phyloP scores from a whole-genome alignment of 2,329 filamentous ascomycete genomes.

The Exutisphaerella laricina region DNA sequence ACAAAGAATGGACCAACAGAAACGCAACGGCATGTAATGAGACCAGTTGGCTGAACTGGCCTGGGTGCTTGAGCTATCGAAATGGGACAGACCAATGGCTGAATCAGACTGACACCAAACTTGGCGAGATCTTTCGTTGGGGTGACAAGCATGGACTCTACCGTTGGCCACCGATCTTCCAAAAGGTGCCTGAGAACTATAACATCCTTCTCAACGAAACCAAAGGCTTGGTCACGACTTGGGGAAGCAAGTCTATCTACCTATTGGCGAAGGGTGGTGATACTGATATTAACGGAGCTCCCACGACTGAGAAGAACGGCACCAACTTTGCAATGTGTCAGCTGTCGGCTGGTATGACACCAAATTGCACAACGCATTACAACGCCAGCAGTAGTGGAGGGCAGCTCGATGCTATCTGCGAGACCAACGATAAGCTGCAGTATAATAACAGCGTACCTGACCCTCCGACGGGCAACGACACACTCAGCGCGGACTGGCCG shows the following conservation, averaged over 20 bases:
- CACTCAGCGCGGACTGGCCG: conserved; percentile 38
- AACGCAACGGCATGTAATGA: conserved; percentile 5
- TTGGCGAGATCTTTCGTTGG: conserved; percentile 69
- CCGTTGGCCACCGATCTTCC: not conserved
- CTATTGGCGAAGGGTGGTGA: conserved; percentile 51
- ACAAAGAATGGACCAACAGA: conserved; percentile 52
- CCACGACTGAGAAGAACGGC: conserved; percentile 4
- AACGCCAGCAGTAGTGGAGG: conserved; percentile 49
- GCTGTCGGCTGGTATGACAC: conserved; percentile 57
- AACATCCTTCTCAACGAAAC: conserved; percentile 62
- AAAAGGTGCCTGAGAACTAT: conserved; percentile 23
- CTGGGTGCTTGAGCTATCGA: conserved; percentile 2
- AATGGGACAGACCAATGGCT: conserved; percentile 2
- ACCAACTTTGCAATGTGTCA: conserved; percentile 62
- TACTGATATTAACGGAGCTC: conserved; percentile 2
- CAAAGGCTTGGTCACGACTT: conserved; percentile 12
- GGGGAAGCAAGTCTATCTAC: conserved; percentile 55
- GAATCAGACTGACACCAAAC: conserved; percentile 22
- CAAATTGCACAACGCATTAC: conserved; percentile 59
- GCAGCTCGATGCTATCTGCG: conserved; percentile 56
- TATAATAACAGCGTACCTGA: conserved; percentile 51
- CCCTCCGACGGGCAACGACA: conserved; percentile 49
- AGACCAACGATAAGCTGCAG: conserved; percentile 51
- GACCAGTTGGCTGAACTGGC: conserved; percentile 12
- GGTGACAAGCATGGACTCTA: conserved; percentile 35